Evolutionary conservation across 169 alveolate genomes (phyloP).

Genomic region (Plasmodium inui): DNA sequence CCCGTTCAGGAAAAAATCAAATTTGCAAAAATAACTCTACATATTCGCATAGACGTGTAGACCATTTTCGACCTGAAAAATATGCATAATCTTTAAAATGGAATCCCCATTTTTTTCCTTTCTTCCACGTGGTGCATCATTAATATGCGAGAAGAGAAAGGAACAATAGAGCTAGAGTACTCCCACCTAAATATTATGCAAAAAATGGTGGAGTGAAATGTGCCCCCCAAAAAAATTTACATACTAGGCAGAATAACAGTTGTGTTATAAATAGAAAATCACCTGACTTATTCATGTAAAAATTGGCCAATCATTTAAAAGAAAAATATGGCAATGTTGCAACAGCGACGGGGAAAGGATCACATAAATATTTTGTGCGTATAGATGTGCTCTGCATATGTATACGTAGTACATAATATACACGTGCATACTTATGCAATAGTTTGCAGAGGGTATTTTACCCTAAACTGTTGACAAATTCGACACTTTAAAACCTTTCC

Average conservation of each 20-base stretch:
- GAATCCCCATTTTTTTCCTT: background rate
- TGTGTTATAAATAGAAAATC: background rate
- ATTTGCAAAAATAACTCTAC: background rate
- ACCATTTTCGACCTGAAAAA: background rate
- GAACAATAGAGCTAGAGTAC: background rate
- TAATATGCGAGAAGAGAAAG: background rate
- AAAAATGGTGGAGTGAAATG: background rate
- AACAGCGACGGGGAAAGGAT: background rate
- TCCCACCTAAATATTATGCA: background rate
- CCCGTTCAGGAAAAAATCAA: background rate
- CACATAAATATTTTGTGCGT: background rate
- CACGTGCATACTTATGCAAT: background rate
- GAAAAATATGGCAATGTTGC: background rate
- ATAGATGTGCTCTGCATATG: background rate
- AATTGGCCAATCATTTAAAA: background rate
- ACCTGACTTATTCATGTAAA: background rate
- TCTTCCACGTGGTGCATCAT: background rate
- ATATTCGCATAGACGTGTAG: background rate
- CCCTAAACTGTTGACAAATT: background rate
- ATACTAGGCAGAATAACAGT: background rate
- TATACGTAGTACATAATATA: background rate
- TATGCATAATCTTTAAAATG: background rate
- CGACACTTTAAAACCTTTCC: background rate
- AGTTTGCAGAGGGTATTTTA: background rate
- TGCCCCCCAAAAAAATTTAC: background rate